These are phyloP conservation scores for Monosporascus cannonballus DNA, from an alignment of 2,329 filamentous ascomycete genomes.

Conservation along the genomic window DNA sequence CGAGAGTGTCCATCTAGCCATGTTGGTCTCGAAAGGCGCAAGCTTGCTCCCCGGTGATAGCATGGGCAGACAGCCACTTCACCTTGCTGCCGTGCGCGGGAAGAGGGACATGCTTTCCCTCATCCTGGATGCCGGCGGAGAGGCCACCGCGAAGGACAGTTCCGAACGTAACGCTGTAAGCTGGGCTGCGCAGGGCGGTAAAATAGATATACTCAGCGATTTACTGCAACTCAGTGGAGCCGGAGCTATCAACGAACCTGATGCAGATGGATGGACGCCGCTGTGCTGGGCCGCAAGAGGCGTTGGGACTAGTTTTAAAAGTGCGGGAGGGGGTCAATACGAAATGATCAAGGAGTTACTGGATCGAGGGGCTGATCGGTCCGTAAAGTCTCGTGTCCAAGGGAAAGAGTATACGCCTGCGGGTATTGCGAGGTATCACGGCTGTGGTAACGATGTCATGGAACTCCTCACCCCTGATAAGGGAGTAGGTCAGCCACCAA, in stretches of 20 bases:
- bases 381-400: too few relatives aligned
- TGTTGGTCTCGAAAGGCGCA: not conserved
- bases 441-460: too few relatives aligned
- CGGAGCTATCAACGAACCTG: constrained; percentile 3
- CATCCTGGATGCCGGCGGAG: too few relatives aligned
- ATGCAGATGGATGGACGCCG: constrained; percentile 6
- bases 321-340: too few relatives aligned
- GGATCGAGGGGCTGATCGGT: too few relatives aligned
- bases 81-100: not conserved
- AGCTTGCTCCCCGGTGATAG: not conserved
- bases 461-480: too few relatives aligned
- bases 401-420: too few relatives aligned
- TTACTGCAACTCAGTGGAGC: not conserved
- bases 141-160: not conserved
- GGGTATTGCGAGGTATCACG: too few relatives aligned
- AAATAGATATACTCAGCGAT: not conserved
- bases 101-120: not conserved
- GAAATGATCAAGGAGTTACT: too few relatives aligned
- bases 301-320: too few relatives aligned
- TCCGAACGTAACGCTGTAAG: constrained; percentile 1
- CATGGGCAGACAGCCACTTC: constrained; percentile 2
- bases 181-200: constrained; percentile 6
- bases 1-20: too few relatives aligned
- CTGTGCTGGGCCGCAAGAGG: constrained; percentile 6
- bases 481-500: too few relatives aligned